A percentile compares a stretch with the other conserved stretches of the same genome.
These are phyloP conservation scores for Geotrichum candidum DNA, from an alignment of 1,139 yeast species.

Conservation along the genomic window DNA sequence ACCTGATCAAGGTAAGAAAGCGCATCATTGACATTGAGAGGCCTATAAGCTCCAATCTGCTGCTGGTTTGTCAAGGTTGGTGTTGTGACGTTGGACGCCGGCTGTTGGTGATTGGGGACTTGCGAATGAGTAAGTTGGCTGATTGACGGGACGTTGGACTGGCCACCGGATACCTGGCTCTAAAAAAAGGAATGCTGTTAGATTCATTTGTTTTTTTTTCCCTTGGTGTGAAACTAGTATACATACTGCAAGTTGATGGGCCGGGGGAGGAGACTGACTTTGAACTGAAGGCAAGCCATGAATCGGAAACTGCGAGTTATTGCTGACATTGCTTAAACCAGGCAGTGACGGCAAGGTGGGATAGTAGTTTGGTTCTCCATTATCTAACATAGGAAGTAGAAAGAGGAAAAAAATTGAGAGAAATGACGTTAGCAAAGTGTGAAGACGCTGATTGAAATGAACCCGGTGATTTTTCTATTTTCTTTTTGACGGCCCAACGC, in stretches of 20 bases:
- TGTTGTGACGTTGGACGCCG: constrained; percentile 11
- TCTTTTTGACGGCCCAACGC: background rate
- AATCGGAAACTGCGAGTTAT: constrained; percentile 8
- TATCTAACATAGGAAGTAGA: background rate
- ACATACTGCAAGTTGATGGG: constrained; percentile 1
- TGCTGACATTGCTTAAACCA: constrained; percentile 9
- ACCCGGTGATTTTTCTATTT: background rate
- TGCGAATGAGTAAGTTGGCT: constrained; percentile 10
- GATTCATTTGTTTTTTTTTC: background rate
- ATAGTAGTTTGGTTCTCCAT: constrained; percentile 31
- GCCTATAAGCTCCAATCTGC: constrained; percentile 50
- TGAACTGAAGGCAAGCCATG: constrained; percentile 24
- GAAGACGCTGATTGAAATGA: background rate
- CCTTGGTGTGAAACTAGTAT: background rate
- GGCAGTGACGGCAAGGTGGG: constrained; percentile 56
- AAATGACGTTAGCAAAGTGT: background rate
- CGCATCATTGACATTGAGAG: constrained; percentile 93
- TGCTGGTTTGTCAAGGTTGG: constrained; percentile 25
- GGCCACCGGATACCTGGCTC: constrained; percentile 9
- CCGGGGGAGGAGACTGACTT: constrained; percentile 23
- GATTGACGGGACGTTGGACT: constrained; percentile 14
- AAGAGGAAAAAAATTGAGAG: background rate
- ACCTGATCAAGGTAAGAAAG: constrained; percentile 92
- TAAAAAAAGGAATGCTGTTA: background rate
- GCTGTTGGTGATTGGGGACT: constrained; percentile 11